Conservation (phyloP, 352 stramenopile species). For the Globisporangium perplexum region DNA sequence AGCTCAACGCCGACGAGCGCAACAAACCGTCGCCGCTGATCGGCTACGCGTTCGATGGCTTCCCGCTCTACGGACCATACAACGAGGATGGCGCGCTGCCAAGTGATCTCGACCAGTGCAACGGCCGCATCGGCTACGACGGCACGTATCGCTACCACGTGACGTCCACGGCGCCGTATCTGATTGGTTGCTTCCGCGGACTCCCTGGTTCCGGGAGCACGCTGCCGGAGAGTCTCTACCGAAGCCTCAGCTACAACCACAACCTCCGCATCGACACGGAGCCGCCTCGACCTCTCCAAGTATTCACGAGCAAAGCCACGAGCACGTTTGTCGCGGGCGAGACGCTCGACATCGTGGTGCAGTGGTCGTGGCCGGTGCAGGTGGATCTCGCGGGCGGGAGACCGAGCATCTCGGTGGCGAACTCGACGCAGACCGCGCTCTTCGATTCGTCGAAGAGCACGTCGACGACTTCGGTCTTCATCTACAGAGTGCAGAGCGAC, state of each 20-base stretch:
- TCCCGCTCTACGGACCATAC: constrained; percentile 64
- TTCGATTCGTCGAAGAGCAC: constrained; percentile 42
- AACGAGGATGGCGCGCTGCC: constrained; percentile 35
- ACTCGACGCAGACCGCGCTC: constrained; percentile 24
- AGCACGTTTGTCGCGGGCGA: constrained; percentile 53
- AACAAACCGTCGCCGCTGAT: constrained; percentile 46
- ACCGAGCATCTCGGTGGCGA: constrained; percentile 34
- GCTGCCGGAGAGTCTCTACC: constrained; percentile 23
- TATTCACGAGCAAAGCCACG: constrained; percentile 60
- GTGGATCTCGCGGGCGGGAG: constrained; percentile 24
- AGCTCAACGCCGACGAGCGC: constrained; percentile 23
- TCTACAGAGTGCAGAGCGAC: constrained; percentile 29
- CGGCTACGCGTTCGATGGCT: constrained; percentile 72
- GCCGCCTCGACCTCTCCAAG: constrained; percentile 25
- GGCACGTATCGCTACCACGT: constrained; percentile 70
- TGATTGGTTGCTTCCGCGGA: constrained; percentile 62
- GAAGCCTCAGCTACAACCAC: constrained; percentile 54
- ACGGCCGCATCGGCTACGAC: constrained; percentile 53
- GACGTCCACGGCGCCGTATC: constrained; percentile 38
- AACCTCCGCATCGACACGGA: constrained; percentile 46
- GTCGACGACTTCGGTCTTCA: constrained; percentile 32
- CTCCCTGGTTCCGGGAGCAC: not conserved
- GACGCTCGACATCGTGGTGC: constrained; percentile 51
- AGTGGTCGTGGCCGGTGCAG: constrained; percentile 46
- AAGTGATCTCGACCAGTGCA: constrained; percentile 58